phyloP scores from a whole-genome alignment of 345 rosid species.

The Diplotaxis tenuifolia region DNA sequence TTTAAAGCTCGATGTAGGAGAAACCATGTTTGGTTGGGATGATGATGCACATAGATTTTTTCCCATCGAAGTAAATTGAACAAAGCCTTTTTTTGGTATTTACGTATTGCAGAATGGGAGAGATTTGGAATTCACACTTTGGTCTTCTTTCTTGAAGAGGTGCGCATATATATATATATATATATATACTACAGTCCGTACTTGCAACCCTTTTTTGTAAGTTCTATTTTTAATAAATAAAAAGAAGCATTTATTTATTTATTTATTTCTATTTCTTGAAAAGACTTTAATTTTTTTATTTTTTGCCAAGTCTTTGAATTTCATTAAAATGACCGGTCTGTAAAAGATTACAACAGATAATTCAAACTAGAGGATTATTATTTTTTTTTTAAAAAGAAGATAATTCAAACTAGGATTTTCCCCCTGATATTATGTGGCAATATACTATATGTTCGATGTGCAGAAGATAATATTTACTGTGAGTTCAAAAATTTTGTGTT shows the following conservation, averaged over 20 bases:
- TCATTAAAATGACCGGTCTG: too few relatives aligned
- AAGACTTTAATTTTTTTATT: too few relatives aligned
- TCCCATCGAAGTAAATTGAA: background rate
- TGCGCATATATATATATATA: background rate
- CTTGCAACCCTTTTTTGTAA: background rate
- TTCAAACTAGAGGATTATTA: too few relatives aligned
- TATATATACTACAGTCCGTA: background rate
- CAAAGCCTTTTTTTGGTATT: background rate
- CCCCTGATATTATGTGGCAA: too few relatives aligned
- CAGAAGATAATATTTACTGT: too few relatives aligned
- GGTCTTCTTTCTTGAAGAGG: slow-evolving; percentile 15
- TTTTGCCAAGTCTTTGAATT: too few relatives aligned
- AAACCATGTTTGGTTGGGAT: slow-evolving; percentile 20
- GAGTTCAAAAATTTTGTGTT: too few relatives aligned
- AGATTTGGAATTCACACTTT: slow-evolving; percentile 10
- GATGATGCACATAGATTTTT: background rate
- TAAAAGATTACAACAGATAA: too few relatives aligned
- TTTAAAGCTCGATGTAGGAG: slow-evolving; percentile 28
- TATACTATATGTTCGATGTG: too few relatives aligned
- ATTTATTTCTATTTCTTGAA: too few relatives aligned
- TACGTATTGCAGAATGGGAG: background rate
- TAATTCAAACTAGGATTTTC: too few relatives aligned
- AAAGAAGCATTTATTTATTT: background rate
- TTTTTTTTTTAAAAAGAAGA: too few relatives aligned
- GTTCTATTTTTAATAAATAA: background rate